Evolutionary conservation across 2,329 filamentous ascomycete species (phyloP), one percentile per base, ranked within the genome.

Genomic region (Cladosporium sp.): DNA sequence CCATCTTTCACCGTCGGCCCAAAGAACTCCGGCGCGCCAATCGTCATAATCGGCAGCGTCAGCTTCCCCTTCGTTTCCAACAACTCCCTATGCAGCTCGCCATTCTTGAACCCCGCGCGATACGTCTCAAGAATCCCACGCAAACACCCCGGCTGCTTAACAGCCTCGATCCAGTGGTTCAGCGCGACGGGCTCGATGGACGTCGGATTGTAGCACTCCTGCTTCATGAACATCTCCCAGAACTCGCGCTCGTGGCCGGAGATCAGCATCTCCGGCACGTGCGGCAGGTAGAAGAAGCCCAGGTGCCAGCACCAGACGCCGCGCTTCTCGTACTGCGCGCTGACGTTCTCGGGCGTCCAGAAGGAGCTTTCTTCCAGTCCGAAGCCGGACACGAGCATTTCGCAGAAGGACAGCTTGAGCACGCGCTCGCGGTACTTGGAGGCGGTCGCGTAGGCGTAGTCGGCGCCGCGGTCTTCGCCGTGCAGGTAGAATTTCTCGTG

Each of bases 211-310:
- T 70, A 70, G 56, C 68, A 71, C 57, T 72, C 68, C 37, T 68
- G 66, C 53, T 68, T 69, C 60, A 71, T 70, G 56, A 71, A 71
- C 59, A 65, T 65, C 50, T 67, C 66, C 68, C 68, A 71, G 37
- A 71, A 70, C 53, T 70, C 68, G 28, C 63, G 59, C 57, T 71
- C 69, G 14, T 67, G 65, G 2, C 68, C 68, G 41, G 64, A 60
- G 10, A 70, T 70, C 42, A 71, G 59, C 69, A 71, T 71, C 56
- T 72, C 69, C 0, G 68, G 68, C 2, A 71, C 59, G 45, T 70
- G 66, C 2, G 69, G 68, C 46, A 71, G 60, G 55, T 59, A 67
- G 48, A 70, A 67, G 60, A 67, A 66, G 14, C 56, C 61, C 54
- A 54, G 64, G 59, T 70, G 66, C 66, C 66, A 69, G 37, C 64